phyloP scores from a whole-genome alignment of 257 asterid genomes.

The Solanum paucissectum region DNA sequence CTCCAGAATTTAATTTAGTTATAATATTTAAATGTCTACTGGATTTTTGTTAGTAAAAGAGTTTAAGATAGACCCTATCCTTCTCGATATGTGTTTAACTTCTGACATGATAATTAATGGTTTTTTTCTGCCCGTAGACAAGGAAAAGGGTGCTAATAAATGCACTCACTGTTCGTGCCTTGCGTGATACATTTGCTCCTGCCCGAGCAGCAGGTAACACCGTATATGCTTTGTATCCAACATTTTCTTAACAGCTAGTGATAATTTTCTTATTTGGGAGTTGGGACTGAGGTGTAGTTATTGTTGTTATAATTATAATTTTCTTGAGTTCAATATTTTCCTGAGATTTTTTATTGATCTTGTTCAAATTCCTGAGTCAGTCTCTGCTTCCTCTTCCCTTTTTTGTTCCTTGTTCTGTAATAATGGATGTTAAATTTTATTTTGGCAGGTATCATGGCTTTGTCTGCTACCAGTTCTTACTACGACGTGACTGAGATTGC shows the following conservation, averaged over 20 bases:
- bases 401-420: background rate
- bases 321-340: constrained; percentile 7
- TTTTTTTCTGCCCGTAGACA: constrained; percentile 41
- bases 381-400: background rate
- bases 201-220: constrained; percentile 95
- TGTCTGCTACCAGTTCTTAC: constrained; percentile 85
- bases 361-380: background rate
- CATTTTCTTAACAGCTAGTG: background rate
- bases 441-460: constrained; percentile 82
- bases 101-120: background rate
- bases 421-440: constrained; percentile 5
- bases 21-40: background rate
- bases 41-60: background rate
- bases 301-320: background rate
- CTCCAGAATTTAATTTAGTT: background rate
- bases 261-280: background rate
- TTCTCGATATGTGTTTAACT: background rate
- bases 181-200: constrained; percentile 94
- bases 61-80: background rate
- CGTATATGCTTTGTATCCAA: background rate
- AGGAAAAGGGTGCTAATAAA: constrained; percentile 94
- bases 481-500: constrained; percentile 94
- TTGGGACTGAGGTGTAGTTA: background rate
- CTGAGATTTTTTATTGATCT: background rate
- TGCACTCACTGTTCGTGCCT: constrained; percentile 95